These are phyloP conservation scores for Kurtzmaniella quercitrusa DNA, from an alignment of 1,139 yeast genomes.

Conservation along the genomic window DNA sequence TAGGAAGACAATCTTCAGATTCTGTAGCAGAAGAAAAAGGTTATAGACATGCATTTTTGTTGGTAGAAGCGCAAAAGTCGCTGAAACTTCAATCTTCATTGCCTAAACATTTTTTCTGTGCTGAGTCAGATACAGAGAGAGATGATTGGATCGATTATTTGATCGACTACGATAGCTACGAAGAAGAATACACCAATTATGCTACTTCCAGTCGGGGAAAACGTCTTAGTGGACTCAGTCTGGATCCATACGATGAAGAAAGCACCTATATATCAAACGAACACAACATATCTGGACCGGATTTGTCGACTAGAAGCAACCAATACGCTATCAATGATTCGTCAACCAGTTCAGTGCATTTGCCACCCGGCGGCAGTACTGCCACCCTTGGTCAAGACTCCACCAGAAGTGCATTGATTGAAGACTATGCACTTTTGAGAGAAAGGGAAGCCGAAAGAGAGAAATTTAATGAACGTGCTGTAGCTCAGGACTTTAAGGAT, in stretches of 20 bases:
- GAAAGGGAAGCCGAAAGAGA: conserved; percentile 3
- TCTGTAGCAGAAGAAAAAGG: conserved; percentile 66
- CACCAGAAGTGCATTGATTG: conserved; percentile 3
- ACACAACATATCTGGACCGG: background rate
- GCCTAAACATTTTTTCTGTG: conserved; percentile 70
- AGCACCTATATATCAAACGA: background rate
- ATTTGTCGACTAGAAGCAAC: conserved; percentile 1
- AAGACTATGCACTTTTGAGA: conserved; percentile 1
- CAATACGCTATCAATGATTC: conserved; percentile 5
- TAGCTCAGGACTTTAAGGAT: conserved; percentile 19
- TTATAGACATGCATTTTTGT: conserved; percentile 71
- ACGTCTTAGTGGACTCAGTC: background rate
- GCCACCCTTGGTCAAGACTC: conserved; percentile 3
- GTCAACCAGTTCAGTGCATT: background rate
- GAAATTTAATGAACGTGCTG: background rate
- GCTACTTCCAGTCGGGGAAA: conserved; percentile 8
- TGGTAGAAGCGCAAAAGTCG: conserved; percentile 59
- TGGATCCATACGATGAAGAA: conserved; percentile 11
- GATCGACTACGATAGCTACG: conserved; percentile 35
- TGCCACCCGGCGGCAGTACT: conserved; percentile 1
- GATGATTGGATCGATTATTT: conserved; percentile 71
- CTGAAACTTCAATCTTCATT: conserved; percentile 48
- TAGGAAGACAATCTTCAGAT: conserved; percentile 61
- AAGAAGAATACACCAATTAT: conserved; percentile 8
- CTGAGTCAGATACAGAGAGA: conserved; percentile 77